Evolutionary conservation across 2,329 filamentous ascomycete species (phyloP).

Genomic region (Claviceps quebecensis): DNA sequence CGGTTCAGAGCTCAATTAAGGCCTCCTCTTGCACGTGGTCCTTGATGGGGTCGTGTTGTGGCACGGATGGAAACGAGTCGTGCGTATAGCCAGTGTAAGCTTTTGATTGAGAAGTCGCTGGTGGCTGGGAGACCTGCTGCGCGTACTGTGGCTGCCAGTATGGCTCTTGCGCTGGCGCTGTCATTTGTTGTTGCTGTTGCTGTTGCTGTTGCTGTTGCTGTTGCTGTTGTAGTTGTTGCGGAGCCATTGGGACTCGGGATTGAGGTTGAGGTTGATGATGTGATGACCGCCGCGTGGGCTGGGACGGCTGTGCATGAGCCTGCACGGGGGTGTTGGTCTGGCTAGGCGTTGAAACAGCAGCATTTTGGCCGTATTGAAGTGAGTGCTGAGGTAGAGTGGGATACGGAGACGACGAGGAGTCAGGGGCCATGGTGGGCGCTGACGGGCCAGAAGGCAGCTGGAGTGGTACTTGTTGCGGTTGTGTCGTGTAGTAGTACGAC

Average conservation of each 20-base stretch:
- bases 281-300: slow-evolving; percentile 5
- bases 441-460: slow-evolving; percentile 22
- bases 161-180: slow-evolving; percentile 11
- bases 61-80: slow-evolving; percentile 50
- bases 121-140: slow-evolving; percentile 13
- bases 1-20: slow-evolving; percentile 56
- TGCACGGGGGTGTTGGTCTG: slow-evolving; percentile 21
- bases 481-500: slow-evolving; percentile 42
- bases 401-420: slow-evolving; percentile 35
- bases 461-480: slow-evolving; percentile 13
- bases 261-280: slow-evolving; percentile 15
- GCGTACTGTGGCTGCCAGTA: slow-evolving; percentile 21
- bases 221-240: slow-evolving; percentile 1
- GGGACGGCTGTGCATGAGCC: slow-evolving; percentile 14
- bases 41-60: slow-evolving; percentile 27
- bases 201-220: slow-evolving; percentile 8
- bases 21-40: slow-evolving; percentile 55
- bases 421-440: slow-evolving; percentile 24
- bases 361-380: slow-evolving; percentile 29
- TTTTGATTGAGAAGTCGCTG: slow-evolving; percentile 26
- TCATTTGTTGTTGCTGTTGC: slow-evolving; percentile 12
- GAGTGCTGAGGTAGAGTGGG: slow-evolving; percentile 34
- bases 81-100: slow-evolving; percentile 39
- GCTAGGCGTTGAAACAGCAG: slow-evolving; percentile 23
- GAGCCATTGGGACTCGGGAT: slow-evolving; percentile 16